Evolutionary conservation across 257 asterid genomes (phyloP), one percentile per base, ranked within the genome.

Genomic region (Euphrasia confusa): DNA sequence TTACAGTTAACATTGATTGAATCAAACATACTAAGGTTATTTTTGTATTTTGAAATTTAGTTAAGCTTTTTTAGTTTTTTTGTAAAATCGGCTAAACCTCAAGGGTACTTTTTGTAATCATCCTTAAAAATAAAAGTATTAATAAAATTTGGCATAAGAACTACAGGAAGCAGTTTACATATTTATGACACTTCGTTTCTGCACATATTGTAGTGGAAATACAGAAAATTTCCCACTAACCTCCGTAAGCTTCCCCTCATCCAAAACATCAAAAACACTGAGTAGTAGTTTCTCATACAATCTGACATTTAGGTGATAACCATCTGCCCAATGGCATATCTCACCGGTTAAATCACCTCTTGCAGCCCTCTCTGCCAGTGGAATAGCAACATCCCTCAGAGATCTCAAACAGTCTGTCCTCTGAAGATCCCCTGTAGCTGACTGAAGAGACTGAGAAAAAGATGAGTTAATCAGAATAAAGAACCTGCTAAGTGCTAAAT

Each of bases 321-420:
- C 99, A 83, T 92, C 99, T 30, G 97, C 99, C 96, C 96, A 92
- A 68, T 92, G 99, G 75, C 96, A 89, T 68, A 92, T 78, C 89
- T 92, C 99, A 78, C 97, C 99, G 60, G 99, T 92, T 81, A 92
- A 80, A 74, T 92, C 99, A 64, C 99, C 97, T 69, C 97, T 85
- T 57, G 94, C 95, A 70, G 99, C 95, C 71, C 99, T 87, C 82
- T 92, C 97, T 47, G 96, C 96, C 58, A 92, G 89, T 68, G 90
- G 89, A 67, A 72, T 63, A 62, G 96, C 83, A 71, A 92, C 72
- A 71, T 92, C 97, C 75, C 85, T 83, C 65, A 92, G 73, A 28
- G 94, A 84, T 83, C 87, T 92, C 78, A 92, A 79, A 71, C 96
- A 86, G 54, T 92, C 97, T 14, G 89, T 83, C 64, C 99, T 81